These are phyloP conservation scores for Aspergillus sclerotioniger DNA, from an alignment of 495 filamentous ascomycete species.

Conservation along the genomic window DNA sequence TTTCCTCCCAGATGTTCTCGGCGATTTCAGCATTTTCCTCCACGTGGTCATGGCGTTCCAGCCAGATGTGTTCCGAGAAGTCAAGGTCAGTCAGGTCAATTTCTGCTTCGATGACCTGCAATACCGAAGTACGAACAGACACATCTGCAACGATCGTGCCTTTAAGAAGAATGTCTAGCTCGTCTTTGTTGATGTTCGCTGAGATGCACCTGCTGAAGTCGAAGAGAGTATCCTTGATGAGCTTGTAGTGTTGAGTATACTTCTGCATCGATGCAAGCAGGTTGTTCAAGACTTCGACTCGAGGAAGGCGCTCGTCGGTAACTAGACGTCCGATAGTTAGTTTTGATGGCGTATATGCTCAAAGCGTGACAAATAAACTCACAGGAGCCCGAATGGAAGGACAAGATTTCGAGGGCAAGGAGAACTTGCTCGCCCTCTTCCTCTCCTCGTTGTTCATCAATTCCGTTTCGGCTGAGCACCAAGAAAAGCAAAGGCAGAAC, in stretches of 20 bases:
- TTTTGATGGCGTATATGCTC: background rate
- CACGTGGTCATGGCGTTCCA: conserved; percentile 85
- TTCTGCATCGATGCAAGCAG: conserved; percentile 80
- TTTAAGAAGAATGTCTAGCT: conserved; percentile 67
- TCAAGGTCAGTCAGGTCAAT: conserved; percentile 83
- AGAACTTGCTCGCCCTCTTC: conserved; percentile 88
- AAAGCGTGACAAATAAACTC: conserved; percentile 17
- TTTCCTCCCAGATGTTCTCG: conserved; percentile 90
- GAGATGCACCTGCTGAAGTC: conserved; percentile 80
- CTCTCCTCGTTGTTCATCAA: conserved; percentile 57
- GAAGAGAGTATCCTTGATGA: conserved; percentile 85
- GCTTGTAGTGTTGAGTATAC: conserved; percentile 89
- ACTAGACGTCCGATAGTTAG: conserved; percentile 29
- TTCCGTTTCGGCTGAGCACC: conserved; percentile 73
- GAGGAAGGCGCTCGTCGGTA: conserved; percentile 69
- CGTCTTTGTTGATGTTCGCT: conserved; percentile 64
- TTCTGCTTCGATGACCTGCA: conserved; percentile 89
- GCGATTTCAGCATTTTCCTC: conserved; percentile 85
- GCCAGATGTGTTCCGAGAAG: conserved; percentile 89
- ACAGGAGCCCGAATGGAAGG: conserved; percentile 79
- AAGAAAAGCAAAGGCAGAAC: conserved; percentile 76
- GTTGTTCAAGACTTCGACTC: conserved; percentile 64
- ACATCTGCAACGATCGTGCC: conserved; percentile 75
- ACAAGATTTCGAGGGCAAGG: conserved; percentile 84
- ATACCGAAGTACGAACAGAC: conserved; percentile 76